phyloP scores from a whole-genome alignment of 2,329 filamentous ascomycete species.

The Phaeosphaeriaceae sp. region DNA sequence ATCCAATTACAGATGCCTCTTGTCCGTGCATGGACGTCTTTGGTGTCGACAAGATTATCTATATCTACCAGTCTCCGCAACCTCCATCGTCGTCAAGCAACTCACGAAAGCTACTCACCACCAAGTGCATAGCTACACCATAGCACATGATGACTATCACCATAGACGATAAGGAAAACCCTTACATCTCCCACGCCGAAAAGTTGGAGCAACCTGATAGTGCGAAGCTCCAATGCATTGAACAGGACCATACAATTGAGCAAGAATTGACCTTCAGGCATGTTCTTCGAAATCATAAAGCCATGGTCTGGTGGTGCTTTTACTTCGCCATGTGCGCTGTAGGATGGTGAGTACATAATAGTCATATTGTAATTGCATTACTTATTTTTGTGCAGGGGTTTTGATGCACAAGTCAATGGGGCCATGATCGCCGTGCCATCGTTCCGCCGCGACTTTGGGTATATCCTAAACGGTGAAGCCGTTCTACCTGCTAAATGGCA shows the following conservation, averaged over 20 bases:
- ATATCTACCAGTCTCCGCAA: too few relatives aligned
- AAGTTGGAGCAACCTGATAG: too few relatives aligned
- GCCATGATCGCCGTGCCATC: slow-evolving; percentile 64
- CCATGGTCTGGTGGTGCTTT: slow-evolving; percentile 18
- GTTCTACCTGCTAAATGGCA: slow-evolving; percentile 51
- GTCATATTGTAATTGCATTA: not conserved
- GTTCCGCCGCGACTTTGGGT: slow-evolving; percentile 63
- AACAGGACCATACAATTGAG: slow-evolving; percentile 9
- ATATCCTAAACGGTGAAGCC: slow-evolving; percentile 36
- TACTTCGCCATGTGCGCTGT: slow-evolving; percentile 20
- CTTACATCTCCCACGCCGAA: too few relatives aligned
- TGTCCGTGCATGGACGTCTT: too few relatives aligned
- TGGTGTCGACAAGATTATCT: too few relatives aligned
- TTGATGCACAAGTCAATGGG: slow-evolving; percentile 68
- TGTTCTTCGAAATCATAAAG: slow-evolving; percentile 10
- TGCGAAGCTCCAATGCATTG: not conserved
- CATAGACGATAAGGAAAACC: too few relatives aligned
- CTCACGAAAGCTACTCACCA: too few relatives aligned
- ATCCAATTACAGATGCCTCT: too few relatives aligned
- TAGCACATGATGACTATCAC: too few relatives aligned
- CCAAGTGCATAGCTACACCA: too few relatives aligned
- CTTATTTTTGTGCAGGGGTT: slow-evolving; percentile 38
- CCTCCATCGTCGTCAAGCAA: too few relatives aligned
- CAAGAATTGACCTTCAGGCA: slow-evolving; percentile 12
- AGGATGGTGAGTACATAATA: slow-evolving; percentile 13